These are phyloP conservation scores for Pelagophyceae sp. DNA, from an alignment of 352 stramenopile species.

Conservation along the genomic window DNA sequence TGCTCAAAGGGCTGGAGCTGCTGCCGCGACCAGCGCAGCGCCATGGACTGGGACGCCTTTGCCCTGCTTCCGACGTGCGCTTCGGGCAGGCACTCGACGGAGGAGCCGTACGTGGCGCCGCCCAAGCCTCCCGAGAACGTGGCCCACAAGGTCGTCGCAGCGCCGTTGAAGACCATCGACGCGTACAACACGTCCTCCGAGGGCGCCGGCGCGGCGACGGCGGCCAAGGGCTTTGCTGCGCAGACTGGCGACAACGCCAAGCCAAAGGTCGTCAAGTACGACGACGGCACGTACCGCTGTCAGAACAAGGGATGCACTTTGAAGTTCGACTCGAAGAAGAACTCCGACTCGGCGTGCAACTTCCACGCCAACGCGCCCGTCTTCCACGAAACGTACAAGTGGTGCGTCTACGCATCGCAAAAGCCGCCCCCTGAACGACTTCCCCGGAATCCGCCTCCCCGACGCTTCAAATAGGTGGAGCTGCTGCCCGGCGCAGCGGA, in stretches of 20 bases:
- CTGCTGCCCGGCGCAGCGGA: conserved; percentile 24
- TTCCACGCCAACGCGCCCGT: conserved; percentile 26
- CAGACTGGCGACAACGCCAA: neutral
- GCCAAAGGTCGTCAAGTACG: conserved; percentile 7
- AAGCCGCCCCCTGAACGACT: too few species aligned
- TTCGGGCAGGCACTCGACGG: neutral
- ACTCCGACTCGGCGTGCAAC: conserved; percentile 8
- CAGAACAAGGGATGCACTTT: conserved; percentile 27
- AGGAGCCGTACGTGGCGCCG: neutral
- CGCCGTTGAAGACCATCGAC: neutral
- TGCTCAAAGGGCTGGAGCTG: conserved; percentile 28
- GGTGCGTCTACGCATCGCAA: too few species aligned
- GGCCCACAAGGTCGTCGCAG: neutral
- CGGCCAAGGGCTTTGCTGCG: neutral
- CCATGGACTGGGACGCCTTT: conserved; percentile 16
- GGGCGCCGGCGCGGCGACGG: neutral
- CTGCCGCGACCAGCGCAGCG: conserved; percentile 4
- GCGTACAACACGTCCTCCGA: neutral
- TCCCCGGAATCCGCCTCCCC: too few species aligned
- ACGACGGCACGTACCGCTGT: conserved; percentile 21
- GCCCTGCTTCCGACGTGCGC: neutral
- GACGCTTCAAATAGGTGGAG: too few species aligned
- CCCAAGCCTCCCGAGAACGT: neutral
- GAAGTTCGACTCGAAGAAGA: conserved; percentile 20
- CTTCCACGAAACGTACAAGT: conserved; percentile 30